These are phyloP conservation scores for Podaxis sp. DNA, from an alignment of 768 basidiomycete genomes.

Conservation along the genomic window DNA sequence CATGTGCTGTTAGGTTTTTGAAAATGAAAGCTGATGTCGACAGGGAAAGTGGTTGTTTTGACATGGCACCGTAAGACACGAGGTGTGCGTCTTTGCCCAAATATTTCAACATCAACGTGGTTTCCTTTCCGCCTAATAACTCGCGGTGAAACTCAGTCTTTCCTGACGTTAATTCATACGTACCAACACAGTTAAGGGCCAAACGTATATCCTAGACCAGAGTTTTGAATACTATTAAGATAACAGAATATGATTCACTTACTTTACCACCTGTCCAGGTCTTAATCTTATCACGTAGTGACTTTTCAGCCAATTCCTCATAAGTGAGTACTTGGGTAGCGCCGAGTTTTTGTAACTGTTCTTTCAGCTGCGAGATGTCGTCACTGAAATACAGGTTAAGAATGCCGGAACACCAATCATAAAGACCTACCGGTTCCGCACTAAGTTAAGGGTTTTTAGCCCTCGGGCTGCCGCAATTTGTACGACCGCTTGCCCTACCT, in stretches of 20 bases:
- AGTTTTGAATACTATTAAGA: background rate
- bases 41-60: slow-evolving; percentile 74
- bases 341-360: slow-evolving; percentile 57
- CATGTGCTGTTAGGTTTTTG: slow-evolving; percentile 73
- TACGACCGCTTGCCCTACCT: slow-evolving; percentile 86
- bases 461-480: slow-evolving; percentile 77
- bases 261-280: slow-evolving; percentile 68
- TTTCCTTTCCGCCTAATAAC: slow-evolving; percentile 55
- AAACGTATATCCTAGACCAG: slow-evolving; percentile 39
- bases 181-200: slow-evolving; percentile 51
- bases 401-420: background rate
- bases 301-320: slow-evolving; percentile 64
- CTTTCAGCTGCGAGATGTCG: slow-evolving; percentile 48
- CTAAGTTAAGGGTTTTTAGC: slow-evolving; percentile 78
- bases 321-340: slow-evolving; percentile 80
- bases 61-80: slow-evolving; percentile 91
- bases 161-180: slow-evolving; percentile 14
- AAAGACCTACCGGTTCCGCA: slow-evolving; percentile 60
- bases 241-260: slow-evolving; percentile 12
- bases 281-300: slow-evolving; percentile 52
- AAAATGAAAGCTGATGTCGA: slow-evolving; percentile 85
- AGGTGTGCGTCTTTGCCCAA: slow-evolving; percentile 70
- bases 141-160: background rate
- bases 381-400: slow-evolving; percentile 37
- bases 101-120: slow-evolving; percentile 65